Conservation (phyloP, 2,329 filamentous ascomycete species). For the Ophiocordyceps unilateralis region DNA sequence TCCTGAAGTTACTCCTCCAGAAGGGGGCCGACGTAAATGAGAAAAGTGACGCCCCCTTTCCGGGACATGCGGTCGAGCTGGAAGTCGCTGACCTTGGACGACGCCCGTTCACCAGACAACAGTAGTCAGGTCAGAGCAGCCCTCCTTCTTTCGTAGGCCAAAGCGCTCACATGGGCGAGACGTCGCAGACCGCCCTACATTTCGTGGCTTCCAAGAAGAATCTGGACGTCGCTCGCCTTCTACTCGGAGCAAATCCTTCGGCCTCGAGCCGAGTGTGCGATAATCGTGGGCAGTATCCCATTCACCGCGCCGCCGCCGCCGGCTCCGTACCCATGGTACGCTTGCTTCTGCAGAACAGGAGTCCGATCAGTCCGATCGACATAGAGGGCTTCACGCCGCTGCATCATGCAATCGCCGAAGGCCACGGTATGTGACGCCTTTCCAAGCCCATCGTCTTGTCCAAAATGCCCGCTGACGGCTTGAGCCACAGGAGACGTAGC, state of each 20-base stretch:
- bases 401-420: conserved; percentile 72
- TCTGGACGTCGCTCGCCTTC: conserved; percentile 58
- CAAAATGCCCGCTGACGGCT: not conserved
- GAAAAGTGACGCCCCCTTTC: conserved; percentile 34
- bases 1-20: conserved; percentile 49
- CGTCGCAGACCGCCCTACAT: conserved; percentile 61
- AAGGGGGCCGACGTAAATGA: conserved; percentile 57
- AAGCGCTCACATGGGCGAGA: not conserved
- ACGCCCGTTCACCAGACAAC: conserved; percentile 29
- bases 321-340: conserved; percentile 80
- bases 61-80: not conserved
- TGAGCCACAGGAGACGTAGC: conserved; percentile 61
- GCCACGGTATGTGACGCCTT: conserved; percentile 34
- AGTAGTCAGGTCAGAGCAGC: conserved; percentile 38
- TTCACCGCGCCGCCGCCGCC: conserved; percentile 82
- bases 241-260: conserved; percentile 51
- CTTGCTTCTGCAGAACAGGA: conserved; percentile 57
- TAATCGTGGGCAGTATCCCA: conserved; percentile 69
- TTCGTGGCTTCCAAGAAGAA: conserved; percentile 85
- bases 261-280: conserved; percentile 72
- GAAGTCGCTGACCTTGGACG: not conserved
- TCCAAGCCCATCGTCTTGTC: not conserved
- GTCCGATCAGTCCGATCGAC: conserved; percentile 73
- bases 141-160: not conserved
- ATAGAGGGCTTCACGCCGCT: conserved; percentile 70